Conservation (phyloP, 2,329 filamentous ascomycete species). For the Venturiaceae sp. region DNA sequence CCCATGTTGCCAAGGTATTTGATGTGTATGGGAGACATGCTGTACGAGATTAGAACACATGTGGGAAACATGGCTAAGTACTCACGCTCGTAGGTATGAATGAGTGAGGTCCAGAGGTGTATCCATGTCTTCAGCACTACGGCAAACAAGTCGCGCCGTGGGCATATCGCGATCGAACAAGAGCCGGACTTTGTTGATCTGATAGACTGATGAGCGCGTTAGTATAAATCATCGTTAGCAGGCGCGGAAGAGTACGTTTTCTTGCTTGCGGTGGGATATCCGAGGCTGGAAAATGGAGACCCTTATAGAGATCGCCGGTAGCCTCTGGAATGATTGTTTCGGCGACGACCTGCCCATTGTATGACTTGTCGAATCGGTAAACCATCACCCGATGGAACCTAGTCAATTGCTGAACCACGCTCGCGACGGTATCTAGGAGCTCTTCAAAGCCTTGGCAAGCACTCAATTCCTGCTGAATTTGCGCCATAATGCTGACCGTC, state of each 20-base stretch:
- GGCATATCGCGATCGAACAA: conserved; percentile 75
- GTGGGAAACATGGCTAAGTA: neutral
- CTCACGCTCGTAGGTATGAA: conserved; percentile 61
- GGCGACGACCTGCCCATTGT: conserved; percentile 79
- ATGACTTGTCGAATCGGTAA: conserved; percentile 75
- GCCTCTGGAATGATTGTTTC: conserved; percentile 75
- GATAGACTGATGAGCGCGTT: too few relatives aligned
- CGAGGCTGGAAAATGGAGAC: conserved; percentile 77
- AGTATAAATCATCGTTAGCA: too few relatives aligned
- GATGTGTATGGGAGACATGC: conserved; percentile 78
- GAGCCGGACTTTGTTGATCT: conserved; percentile 78
- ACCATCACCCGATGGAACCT: conserved; percentile 90
- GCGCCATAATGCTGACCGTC: conserved; percentile 83
- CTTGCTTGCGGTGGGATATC: conserved; percentile 79
- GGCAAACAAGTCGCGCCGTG: conserved; percentile 73
- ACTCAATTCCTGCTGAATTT: conserved; percentile 78
- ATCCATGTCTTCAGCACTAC: conserved; percentile 62
- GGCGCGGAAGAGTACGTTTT: too few relatives aligned
- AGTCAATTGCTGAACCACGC: conserved; percentile 79
- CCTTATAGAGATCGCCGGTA: conserved; percentile 77
- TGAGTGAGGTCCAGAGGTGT: conserved; percentile 73
- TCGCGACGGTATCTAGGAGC: conserved; percentile 72
- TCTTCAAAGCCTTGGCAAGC: conserved; percentile 58
- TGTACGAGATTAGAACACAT: neutral
- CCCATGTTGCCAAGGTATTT: conserved; percentile 86